phyloP scores from a whole-genome alignment of 2,329 filamentous ascomycete species.

The Cordyceps cicadae region DNA sequence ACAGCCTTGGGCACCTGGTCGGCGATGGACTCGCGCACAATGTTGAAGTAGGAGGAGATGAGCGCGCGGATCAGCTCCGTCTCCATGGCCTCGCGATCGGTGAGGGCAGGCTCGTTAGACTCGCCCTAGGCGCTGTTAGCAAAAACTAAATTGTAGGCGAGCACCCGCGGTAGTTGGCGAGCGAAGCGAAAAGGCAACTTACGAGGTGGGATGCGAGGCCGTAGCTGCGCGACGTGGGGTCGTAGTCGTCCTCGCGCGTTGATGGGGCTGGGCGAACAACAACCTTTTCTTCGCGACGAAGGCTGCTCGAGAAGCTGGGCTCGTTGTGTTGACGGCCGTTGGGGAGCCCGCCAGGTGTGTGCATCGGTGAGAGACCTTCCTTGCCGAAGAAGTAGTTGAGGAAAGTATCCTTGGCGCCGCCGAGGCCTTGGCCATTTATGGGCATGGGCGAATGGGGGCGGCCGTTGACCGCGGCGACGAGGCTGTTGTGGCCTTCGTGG shows the following conservation, averaged over 20 bases:
- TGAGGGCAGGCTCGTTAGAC: conserved; percentile 74
- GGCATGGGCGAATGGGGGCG: conserved; percentile 57
- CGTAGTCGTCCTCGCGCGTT: conserved; percentile 34
- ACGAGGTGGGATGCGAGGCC: conserved; percentile 48
- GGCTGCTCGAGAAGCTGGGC: conserved; percentile 74
- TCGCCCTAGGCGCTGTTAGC: conserved; percentile 36
- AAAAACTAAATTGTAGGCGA: not conserved
- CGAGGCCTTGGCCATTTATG: conserved; percentile 48
- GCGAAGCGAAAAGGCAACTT: conserved; percentile 29
- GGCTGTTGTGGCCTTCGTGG: conserved; percentile 53
- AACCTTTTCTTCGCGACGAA: conserved; percentile 60
- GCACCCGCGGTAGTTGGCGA: not conserved
- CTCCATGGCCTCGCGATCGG: conserved; percentile 92
- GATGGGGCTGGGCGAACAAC: conserved; percentile 41
- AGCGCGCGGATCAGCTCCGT: conserved; percentile 93
- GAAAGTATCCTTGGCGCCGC: conserved; percentile 77
- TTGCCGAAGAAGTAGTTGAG: conserved; percentile 99
- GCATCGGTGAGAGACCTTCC: conserved; percentile 53
- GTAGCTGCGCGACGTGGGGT: conserved; percentile 31
- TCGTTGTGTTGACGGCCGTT: conserved; percentile 63
- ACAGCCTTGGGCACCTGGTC: conserved; percentile 98
- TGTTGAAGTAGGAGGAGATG: conserved; percentile 98
- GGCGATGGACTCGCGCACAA: conserved; percentile 95
- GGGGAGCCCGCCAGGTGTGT: conserved; percentile 24
- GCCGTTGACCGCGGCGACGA: conserved; percentile 62